These are phyloP conservation scores for Phytophthora cactorum DNA, from an alignment of 352 stramenopile species.

Conservation along the genomic window DNA sequence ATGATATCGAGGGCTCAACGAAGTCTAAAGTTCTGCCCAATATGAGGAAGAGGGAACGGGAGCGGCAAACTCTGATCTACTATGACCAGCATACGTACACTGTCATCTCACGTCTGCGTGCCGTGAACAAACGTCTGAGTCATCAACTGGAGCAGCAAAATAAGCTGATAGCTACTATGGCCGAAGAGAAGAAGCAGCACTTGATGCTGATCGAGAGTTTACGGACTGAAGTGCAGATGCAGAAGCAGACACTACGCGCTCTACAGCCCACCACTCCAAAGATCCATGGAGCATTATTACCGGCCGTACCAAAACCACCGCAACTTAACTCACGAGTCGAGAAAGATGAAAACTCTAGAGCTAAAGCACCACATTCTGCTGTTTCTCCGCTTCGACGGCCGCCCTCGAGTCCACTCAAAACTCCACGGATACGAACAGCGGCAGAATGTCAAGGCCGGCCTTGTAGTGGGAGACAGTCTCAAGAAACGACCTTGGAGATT, in stretches of 20 bases:
- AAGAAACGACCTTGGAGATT: constrained; percentile 31
- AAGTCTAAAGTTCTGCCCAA: constrained; percentile 11
- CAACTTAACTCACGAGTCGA: constrained; percentile 20
- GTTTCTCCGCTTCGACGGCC: constrained; percentile 6
- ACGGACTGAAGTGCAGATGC: constrained; percentile 46
- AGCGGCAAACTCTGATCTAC: constrained; percentile 29
- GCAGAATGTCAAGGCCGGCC: constrained; percentile 2
- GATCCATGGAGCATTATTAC: constrained; percentile 12
- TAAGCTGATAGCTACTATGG: constrained; percentile 48
- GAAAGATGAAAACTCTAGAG: constrained; percentile 2
- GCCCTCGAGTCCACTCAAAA: constrained; percentile 11
- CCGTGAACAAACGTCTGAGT: constrained; percentile 53
- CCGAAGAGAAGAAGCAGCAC: constrained; percentile 63
- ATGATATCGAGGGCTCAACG: background rate
- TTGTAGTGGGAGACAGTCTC: background rate
- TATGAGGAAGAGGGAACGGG: constrained; percentile 10
- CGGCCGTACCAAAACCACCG: constrained; percentile 18
- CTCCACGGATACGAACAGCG: constrained; percentile 12
- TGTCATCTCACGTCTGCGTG: constrained; percentile 54
- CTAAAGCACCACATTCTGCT: constrained; percentile 1
- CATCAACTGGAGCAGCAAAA: constrained; percentile 58
- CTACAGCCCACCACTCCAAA: constrained; percentile 21
- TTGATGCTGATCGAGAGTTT: constrained; percentile 48
- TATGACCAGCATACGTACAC: constrained; percentile 70
- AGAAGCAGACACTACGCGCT: constrained; percentile 57